Base-by-base conservation (phyloP, 2,329 filamentous ascomycete species). In the Penicillium capsulatum region DNA sequence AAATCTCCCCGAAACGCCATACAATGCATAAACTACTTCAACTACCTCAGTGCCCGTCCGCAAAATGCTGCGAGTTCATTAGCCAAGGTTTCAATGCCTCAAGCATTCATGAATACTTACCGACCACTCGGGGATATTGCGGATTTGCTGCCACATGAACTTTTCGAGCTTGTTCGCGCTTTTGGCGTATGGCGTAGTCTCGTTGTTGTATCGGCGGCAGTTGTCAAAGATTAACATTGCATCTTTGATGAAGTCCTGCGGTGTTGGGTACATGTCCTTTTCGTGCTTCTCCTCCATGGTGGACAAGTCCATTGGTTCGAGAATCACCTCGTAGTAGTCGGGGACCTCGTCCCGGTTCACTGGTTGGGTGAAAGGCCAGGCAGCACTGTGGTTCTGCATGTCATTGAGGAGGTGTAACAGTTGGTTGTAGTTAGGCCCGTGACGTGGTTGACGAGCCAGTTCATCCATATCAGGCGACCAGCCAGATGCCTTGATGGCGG, bases 381-480 rank as follows among this genome's bases (percentile, higher is more conserved):
- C 86, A 6, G 86, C 84, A 53, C 82, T 82, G 68, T 95, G 89
- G 62, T 96, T 97, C 63, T 97, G 90, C 66, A 97, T 80, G 59
- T 95, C 87, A 65, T 94, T 95, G 50, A 98, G 82, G 5, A 98
- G 78, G 63, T 92, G 88, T 9, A 95, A 77, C 2, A 98, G 81
- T 53, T 94, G 85, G 63, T 92, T 94, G 72, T 95, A 96, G 63
- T 96, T 94, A 31, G 92, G 92, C 0, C 92, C 92, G 60, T 96
- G 91, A 24, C 92, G 88, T 17, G 92, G 91, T 62, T 95, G 89
- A 24, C 92, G 86, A 2, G 92, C 89, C 15, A 98, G 76, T 63
- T 94, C 89, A 68, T 98, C 92, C 92, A 98, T 98, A 60, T 94
- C 91, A 1, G 87, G 86, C 1, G 87, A 94, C 92, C 92, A 98